These are phyloP conservation scores for Podila clonocystis DNA, from an alignment of 192 early-diverging fungal genomes.

Conservation along the genomic window DNA sequence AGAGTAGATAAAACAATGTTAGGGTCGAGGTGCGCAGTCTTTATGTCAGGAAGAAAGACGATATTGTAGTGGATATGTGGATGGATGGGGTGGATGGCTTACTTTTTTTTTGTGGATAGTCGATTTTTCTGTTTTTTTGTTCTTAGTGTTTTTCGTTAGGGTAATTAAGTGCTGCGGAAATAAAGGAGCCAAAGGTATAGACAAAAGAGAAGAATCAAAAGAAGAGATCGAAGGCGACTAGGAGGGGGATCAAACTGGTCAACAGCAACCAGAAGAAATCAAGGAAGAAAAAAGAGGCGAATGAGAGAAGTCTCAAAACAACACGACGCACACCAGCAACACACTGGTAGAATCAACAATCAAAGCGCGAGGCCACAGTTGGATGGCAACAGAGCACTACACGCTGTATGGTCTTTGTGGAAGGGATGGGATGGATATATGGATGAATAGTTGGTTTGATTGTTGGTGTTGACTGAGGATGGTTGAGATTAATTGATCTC, in stretches of 20 bases:
- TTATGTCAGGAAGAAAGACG: background rate
- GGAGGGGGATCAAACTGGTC: constrained; percentile 23
- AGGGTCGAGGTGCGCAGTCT: no score
- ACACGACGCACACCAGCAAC: constrained; percentile 5
- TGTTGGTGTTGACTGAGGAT: background rate
- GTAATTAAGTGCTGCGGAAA: background rate
- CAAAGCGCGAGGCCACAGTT: no score
- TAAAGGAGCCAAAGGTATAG: background rate
- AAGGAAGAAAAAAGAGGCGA: constrained; percentile 15
- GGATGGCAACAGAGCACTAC: no score
- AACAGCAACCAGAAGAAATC: constrained; percentile 50
- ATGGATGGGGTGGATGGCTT: background rate
- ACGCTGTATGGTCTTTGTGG: no score
- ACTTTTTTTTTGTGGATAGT: constrained; percentile 2
- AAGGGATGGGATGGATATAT: background rate
- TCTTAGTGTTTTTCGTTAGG: constrained; percentile 6
- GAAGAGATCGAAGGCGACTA: constrained; percentile 13
- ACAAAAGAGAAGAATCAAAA: background rate
- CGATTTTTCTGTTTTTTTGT: constrained; percentile 6
- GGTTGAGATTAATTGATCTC: background rate
- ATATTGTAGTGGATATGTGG: background rate
- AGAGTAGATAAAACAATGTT: background rate
- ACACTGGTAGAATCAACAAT: background rate
- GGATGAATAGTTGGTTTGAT: background rate
- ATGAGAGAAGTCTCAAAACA: background rate